Percentiles rank a stretch among this genome's conserved stretches.
phyloP scores from a whole-genome alignment of 202 grass and related monocot genomes.

The Bolboschoenoplectus hybrid region DNA sequence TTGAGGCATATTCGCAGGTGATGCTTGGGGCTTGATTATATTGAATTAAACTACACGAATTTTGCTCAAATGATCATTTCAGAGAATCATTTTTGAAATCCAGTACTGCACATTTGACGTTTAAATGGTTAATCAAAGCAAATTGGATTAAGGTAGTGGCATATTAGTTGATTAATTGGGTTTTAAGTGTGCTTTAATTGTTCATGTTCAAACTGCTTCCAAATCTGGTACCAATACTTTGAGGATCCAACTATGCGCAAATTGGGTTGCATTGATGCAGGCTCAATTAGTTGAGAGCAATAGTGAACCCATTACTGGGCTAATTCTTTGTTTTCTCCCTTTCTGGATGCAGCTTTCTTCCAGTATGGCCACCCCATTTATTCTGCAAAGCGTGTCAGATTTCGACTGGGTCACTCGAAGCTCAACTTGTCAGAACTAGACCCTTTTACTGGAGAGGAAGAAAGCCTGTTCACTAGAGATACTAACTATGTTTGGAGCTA shows the following conservation, averaged over 20 bases:
- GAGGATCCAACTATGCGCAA: not conserved
- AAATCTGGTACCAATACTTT: constrained; percentile 11
- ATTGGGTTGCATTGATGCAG: not conserved
- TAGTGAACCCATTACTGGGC: not conserved
- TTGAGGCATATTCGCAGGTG: not conserved
- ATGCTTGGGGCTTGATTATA: not conserved
- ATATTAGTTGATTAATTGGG: not conserved
- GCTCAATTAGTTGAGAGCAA: not conserved
- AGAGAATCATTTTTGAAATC: not conserved
- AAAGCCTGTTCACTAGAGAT: constrained; percentile 47
- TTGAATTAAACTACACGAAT: not conserved
- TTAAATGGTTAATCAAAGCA: not conserved
- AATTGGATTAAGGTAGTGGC: not conserved
- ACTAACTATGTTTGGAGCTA: constrained; percentile 66
- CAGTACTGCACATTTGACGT: not conserved
- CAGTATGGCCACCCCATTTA: constrained; percentile 66
- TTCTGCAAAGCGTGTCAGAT: constrained; percentile 55
- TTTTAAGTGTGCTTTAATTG: not conserved
- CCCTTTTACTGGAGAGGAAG: constrained; percentile 47
- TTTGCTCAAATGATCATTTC: not conserved
- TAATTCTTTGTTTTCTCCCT: not conserved
- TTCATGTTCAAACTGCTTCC: not conserved
- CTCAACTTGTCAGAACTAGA: constrained; percentile 38
- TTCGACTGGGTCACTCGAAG: constrained; percentile 64
- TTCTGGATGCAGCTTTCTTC: constrained; percentile 54